Conservation (phyloP, 2,329 filamentous ascomycete species). For the Chrysoporthe austroafricana region DNA sequence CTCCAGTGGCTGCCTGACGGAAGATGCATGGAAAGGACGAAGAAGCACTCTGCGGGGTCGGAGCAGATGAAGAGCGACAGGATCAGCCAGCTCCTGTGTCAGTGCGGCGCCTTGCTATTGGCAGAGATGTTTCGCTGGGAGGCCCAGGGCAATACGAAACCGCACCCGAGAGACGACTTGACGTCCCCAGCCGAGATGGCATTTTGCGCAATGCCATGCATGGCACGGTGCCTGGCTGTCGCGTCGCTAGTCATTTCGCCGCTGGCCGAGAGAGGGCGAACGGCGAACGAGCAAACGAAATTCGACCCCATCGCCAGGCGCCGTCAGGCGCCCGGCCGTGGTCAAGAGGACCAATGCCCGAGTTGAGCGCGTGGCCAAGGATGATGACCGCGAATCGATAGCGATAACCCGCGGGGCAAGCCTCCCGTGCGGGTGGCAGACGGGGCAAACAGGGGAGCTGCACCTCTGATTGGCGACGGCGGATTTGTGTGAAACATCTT, state of each 20-base stretch:
- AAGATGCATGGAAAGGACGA: background rate
- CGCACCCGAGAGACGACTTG: background rate
- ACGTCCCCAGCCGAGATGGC: background rate
- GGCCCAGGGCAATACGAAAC: background rate
- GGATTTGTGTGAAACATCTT: constrained; percentile 11
- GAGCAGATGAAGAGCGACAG: constrained; percentile 11
- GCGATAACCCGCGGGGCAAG: constrained; percentile 5
- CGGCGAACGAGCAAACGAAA: background rate
- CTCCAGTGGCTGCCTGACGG: background rate
- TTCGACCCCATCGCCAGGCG: constrained; percentile 2
- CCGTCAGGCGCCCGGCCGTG: background rate
- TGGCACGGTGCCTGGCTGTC: background rate
- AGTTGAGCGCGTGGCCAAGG: background rate
- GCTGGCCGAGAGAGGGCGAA: background rate
- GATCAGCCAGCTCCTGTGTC: constrained; percentile 4
- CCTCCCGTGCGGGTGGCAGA: no score
- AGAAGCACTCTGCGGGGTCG: background rate
- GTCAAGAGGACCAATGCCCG: background rate
- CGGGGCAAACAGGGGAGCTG: background rate
- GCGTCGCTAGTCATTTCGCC: background rate
- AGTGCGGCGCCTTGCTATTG: background rate
- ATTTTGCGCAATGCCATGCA: constrained; percentile 2
- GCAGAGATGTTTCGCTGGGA: background rate
- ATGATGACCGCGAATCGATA: background rate
- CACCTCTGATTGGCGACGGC: constrained; percentile 8